These are phyloP conservation scores for Kalanchoe fedtschenkoi DNA, from an alignment of 164 flowering plant genomes.

Conservation along the genomic window DNA sequence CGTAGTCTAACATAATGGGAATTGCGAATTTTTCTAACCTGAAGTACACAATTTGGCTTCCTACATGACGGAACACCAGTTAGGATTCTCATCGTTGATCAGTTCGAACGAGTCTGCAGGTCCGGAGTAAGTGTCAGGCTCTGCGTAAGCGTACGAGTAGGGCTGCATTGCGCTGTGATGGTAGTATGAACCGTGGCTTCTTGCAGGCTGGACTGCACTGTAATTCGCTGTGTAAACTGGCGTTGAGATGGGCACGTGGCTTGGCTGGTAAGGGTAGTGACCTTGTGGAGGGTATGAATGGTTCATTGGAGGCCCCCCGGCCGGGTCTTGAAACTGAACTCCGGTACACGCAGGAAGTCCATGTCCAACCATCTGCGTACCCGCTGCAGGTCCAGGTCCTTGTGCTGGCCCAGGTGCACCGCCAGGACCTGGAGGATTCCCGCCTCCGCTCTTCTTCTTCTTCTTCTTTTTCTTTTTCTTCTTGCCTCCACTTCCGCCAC, in stretches of 20 bases:
- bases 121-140: conserved; percentile 9
- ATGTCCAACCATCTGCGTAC: neutral
- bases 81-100: conserved; percentile 59
- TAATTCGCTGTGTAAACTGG: conserved; percentile 23
- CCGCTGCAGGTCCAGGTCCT: neutral
- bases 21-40: neutral
- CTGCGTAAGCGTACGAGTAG: conserved; percentile 16
- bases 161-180: conserved; percentile 22
- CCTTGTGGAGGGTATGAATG: conserved; percentile 9
- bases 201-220: conserved; percentile 25
- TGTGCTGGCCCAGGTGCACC: neutral
- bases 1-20: neutral
- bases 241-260: conserved; percentile 8
- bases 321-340: neutral
- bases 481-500: conserved; percentile 5
- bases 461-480: conserved; percentile 3
- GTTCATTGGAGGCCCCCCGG: neutral
- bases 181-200: conserved; percentile 17
- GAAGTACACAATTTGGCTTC: neutral
- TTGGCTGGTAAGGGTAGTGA: conserved; percentile 17
- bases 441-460: neutral
- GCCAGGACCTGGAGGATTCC: conserved; percentile 1
- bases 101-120: conserved; percentile 29
- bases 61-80: conserved; percentile 58
- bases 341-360: no score